Evolutionary conservation across 163 green algal genomes (phyloP), one percentile per base, ranked within the genome.

Genomic region (Scenedesmus sp.): DNA sequence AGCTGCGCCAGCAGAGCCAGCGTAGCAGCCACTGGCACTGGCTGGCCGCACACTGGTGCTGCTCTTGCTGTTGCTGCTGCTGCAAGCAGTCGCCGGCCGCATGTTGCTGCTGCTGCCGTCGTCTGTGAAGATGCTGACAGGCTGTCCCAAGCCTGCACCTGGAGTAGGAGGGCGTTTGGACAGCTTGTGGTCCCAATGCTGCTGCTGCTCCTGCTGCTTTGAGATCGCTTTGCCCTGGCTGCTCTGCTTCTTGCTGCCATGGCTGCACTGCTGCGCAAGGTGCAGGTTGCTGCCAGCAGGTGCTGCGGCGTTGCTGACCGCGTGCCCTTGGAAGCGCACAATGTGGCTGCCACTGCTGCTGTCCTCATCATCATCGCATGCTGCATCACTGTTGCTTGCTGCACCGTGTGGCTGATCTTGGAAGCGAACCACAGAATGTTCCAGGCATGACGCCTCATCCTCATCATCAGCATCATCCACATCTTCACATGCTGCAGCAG

Each of bases 381-480:
- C 82, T 54, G 64, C 82, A 57, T 52, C 70, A 10, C 20, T 86
- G 54, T 55, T n/a, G 18, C 82, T 15, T 70, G 77, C 46, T 62
- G 82, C 54, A 66, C 67, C 20, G 54, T 86, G 82, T 16, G 56
- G 8, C 23, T 84, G 34, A 26, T 9, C 34, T 8, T 57, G 13
- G 13, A 84, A 84, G 76, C 52, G 20, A 23, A 79, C 70, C 70
- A 79, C 23, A 79, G 4, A 1, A 15, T 15, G 70, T 0, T 79
- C 20, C 1, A 6, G 23, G 23, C 20, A 4, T 52, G 70, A 0
- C 23, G 4, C 46, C 9, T 52, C 55, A 3, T 46, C 82, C 20
- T 34, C 82, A 64, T 86, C 82, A 86, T 18, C 82, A 64, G 77
- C 77, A 64, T 54, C 77, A 84, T 54, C 77, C 67, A 54, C 79